These are phyloP conservation scores for Boletus speciosus DNA, from an alignment of 768 basidiomycete genomes.

Conservation along the genomic window DNA sequence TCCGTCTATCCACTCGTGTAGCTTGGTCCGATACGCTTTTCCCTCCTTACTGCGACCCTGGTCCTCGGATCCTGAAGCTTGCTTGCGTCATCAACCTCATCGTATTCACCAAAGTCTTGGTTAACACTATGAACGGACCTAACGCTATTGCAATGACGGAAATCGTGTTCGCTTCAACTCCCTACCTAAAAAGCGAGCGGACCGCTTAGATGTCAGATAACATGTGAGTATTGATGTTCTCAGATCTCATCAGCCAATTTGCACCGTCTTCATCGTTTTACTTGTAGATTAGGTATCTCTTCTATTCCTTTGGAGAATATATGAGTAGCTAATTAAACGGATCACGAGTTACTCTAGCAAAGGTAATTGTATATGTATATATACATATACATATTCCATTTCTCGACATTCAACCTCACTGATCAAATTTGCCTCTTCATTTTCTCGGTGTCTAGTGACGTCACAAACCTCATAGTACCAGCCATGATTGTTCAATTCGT, in stretches of 20 bases:
- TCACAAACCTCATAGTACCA: constrained; percentile 27
- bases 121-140: constrained; percentile 8
- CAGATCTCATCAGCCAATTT: neutral
- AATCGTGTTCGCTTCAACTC: constrained; percentile 10
- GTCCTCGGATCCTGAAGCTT: constrained; percentile 17
- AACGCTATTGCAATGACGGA: neutral
- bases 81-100: constrained; percentile 18
- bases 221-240: constrained; percentile 3
- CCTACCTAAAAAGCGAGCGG: constrained; percentile 30
- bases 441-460: neutral
- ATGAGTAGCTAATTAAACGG: neutral
- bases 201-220: constrained; percentile 26
- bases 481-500: constrained; percentile 3
- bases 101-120: constrained; percentile 1
- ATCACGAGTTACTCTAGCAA: too few species aligned
- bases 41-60: constrained; percentile 8
- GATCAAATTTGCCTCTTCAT: too few species aligned
- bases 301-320: constrained; percentile 8
- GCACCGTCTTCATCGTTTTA: neutral
- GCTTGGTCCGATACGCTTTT: constrained; percentile 6
- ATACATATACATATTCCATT: too few species aligned
- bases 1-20: constrained; percentile 16
- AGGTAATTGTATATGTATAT: too few species aligned
- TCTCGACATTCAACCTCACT: neutral
- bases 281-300: constrained; percentile 6